Base-by-base conservation (phyloP, 2,329 filamentous ascomycete genomes). In the Epicoccum nigrum region DNA sequence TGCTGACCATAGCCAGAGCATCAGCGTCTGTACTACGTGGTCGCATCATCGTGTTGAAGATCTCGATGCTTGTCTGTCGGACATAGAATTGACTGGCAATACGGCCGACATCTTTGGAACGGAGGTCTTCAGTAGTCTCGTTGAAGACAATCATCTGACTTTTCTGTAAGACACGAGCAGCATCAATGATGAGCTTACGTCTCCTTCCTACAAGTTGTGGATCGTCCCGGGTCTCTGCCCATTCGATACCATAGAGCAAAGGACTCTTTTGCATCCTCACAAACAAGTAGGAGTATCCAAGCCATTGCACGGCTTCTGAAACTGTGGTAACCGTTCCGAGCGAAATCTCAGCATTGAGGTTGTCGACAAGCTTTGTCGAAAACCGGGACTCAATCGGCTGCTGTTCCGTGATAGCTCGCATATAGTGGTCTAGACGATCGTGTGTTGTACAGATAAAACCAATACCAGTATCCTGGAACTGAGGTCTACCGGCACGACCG, bases 91-190 rank as follows among this genome's bases (percentile, higher is more conserved):
- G 93, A 72, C 93, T 97, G 13, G 94, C 94, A 70, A 99, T 99
- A 13, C 94, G 87, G 3, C 94, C 94, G 42, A 97, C 88, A 65
- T 99, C 93, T 72, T 99, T 99, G 54, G 92, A 89, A 52, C 91
- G 86, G 7, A 99, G 83, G 65, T 97, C 93, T 62, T 97, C 93
- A 0, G 93, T 99, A 15, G 81, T 84, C 68, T 97, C 94, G 60
- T 99, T 97, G 79, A 93, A 99, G 49, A 99, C 94, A 65, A 99
- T 94, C 95, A 99, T 99, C 74, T 99, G 94, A 62, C 90, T 96
- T 67, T 92, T 83, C 68, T 97, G 92, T 34, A 99, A 77, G 4
- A 90, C 89, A 34, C 87, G 83, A 0, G 94, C 94, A 19, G 94
- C 94, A 63, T 96, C 87, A 35, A 96, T 92, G 45, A 94, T 88